Base-by-base conservation (phyloP, 129 eudicot species). In the Escallonia herrerae region DNA sequence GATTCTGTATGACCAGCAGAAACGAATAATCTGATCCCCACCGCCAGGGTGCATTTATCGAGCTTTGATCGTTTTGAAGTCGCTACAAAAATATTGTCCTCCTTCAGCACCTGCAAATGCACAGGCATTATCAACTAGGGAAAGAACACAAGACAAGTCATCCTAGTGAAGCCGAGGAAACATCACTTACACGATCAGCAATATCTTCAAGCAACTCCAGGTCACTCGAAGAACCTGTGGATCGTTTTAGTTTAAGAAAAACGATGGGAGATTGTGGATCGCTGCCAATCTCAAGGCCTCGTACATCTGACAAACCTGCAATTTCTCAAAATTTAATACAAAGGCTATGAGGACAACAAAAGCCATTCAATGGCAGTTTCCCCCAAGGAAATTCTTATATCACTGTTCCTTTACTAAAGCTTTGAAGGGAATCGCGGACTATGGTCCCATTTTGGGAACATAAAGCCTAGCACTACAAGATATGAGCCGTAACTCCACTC, bases 211-310 rank as follows among this genome's bases (percentile, higher is more conserved):
- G 97, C 69, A 90, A 69, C 55, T 77, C 81, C 38, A 83, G 81
- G 72, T 90, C 95, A 46, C 80, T 71, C 70, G 51, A 4, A 56
- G 95, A 89, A 57, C 99, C 95, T 2, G 80, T 71, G 40, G 96
- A 78, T 53, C 80, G 76, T 71, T 79, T 80, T 33, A 89, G 78
- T 63, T 66, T 71, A 22, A 89, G 95, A 62, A 77, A 86, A 62
- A 89, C 88, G 68, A 93, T 82, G 46, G 99, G 96, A 3, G 99
- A 89, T 73, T 77, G 76, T n/a, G 80, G 76, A 75, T 89, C 85
- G 67, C 96, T 93, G 10, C 73, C 74, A 63, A 89, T 79, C 73
- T 88, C 91, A 60, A 93, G 84, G 47, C 96, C 96, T 58, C 59
- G 76, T 63, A 89, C 60, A 22, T 58, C 86, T 15, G 78, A 75